Evolutionary conservation across 495 filamentous ascomycete species (phyloP), one percentile per base, ranked within the genome.

Genomic region (Mytilinidion resinicola): DNA sequence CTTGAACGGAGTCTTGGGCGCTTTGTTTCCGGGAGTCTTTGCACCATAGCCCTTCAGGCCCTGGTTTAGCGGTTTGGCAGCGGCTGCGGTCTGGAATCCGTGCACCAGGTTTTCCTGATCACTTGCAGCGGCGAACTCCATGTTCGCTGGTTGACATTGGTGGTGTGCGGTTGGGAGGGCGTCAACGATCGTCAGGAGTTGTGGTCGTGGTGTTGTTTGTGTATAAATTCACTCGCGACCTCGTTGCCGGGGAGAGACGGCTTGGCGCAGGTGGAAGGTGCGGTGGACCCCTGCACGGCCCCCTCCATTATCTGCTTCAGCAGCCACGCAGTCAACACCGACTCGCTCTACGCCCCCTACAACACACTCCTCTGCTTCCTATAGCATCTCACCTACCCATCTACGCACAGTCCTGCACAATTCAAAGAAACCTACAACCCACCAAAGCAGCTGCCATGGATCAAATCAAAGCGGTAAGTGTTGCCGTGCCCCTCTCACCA

Each of bases 61-160:
- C 62, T 89, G 83, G 65, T 92, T 88, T 58, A 87, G 80, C 35
- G 89, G 85, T 71, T 95, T 95, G 10, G 83, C 76, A 14, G 87
- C 83, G n/a, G 88, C 85, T 21, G 77, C 83, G 51, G 85, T 82
- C 67, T 93, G 90, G 60, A 86, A 88, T 62, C 76, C 75, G 67
- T 89, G 85, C 53, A 82, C 81, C 64, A 90, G 75, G 72, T 98
- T 98, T 73, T 98, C 93, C 73, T 97, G 91, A 74, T 96, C 88
- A 64, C 62, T 58, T 62, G 86, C 80, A 21, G 91, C 87, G 70
- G 96, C 74, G 87, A 95, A 91, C 25, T 67, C 47, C 60, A 62
- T 75, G 72, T 69, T 69, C 58, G 55, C 42, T 65, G 63, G 9
- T 52, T 70, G 36, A 62, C 61, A 59, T 61, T 53, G 20, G 21